These are phyloP conservation scores for Suhomyces vadensis DNA, from an alignment of 805 yeast species.

Conservation along the genomic window DNA sequence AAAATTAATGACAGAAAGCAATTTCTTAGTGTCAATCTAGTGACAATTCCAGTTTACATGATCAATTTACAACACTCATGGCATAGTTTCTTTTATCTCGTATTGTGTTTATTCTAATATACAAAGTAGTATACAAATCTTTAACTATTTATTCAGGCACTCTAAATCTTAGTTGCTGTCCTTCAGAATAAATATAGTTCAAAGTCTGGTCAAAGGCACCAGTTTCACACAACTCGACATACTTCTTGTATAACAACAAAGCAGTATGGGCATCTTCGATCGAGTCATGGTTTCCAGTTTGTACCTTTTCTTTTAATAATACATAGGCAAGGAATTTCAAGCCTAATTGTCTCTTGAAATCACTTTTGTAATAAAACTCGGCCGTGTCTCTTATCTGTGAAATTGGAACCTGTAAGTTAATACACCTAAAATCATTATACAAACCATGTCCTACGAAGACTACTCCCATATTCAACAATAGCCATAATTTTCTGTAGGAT, in stretches of 20 bases:
- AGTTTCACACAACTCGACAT: conserved; percentile 55
- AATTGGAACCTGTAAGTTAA: conserved; percentile 85
- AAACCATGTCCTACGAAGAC: conserved; percentile 95
- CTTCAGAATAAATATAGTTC: conserved; percentile 69
- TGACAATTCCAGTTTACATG: too few relatives aligned
- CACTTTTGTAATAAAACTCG: conserved; percentile 70
- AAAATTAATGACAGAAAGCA: too few relatives aligned
- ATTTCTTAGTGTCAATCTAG: too few relatives aligned
- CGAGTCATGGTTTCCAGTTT: conserved; percentile 93
- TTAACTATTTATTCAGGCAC: conserved; percentile 39
- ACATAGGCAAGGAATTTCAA: conserved; percentile 84
- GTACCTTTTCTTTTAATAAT: conserved; percentile 73
- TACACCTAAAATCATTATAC: conserved; percentile 86
- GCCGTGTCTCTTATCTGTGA: conserved; percentile 89
- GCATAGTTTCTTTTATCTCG: too few relatives aligned
- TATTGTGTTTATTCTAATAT: conserved; percentile 5
- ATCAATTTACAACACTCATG: too few relatives aligned
- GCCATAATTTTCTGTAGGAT: conserved; percentile 88
- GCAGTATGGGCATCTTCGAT: conserved; percentile 96
- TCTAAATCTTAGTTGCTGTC: conserved; percentile 54
- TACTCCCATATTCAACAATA: conserved; percentile 83
- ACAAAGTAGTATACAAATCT: conserved; percentile 3
- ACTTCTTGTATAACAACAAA: conserved; percentile 69
- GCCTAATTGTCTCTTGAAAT: conserved; percentile 75
- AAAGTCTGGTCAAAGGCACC: conserved; percentile 65